These are phyloP conservation scores for Penicillium sp. DNA, from an alignment of 2,329 filamentous ascomycete species.

Conservation along the genomic window DNA sequence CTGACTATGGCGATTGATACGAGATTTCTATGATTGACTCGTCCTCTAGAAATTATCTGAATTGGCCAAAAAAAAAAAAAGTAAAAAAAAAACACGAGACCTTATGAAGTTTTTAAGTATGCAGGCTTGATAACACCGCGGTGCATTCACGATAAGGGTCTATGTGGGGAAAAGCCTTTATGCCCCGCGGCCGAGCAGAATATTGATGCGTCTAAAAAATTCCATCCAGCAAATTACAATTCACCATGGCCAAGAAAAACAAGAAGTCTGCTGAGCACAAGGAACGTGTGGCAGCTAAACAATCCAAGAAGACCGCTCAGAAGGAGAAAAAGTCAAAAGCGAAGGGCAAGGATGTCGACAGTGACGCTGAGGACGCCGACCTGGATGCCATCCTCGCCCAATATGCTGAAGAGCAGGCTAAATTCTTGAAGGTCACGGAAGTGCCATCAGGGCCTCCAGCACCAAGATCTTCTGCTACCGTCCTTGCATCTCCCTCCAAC, in stretches of 20 bases:
- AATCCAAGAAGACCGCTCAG: constrained; percentile 76
- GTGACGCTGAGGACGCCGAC: constrained; percentile 89
- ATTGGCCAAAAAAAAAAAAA: background rate
- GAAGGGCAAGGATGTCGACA: constrained; percentile 70
- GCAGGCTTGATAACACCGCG: background rate
- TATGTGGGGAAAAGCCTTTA: constrained; percentile 30
- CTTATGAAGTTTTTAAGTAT: background rate
- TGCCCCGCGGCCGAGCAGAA: constrained; percentile 25
- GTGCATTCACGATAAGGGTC: constrained; percentile 1
- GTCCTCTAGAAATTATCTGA: background rate
- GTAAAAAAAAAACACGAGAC: too few species aligned
- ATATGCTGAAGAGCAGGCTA: constrained; percentile 89
- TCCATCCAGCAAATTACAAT: constrained; percentile 10
- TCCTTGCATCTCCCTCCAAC: constrained; percentile 84
- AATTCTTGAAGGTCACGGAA: constrained; percentile 93
- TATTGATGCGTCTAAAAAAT: constrained; percentile 17
- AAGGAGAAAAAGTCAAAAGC: constrained; percentile 80
- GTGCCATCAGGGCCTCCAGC: constrained; percentile 71
- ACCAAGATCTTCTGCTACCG: constrained; percentile 75
- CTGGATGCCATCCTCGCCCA: constrained; percentile 91
- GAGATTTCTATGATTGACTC: background rate
- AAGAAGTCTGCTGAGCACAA: constrained; percentile 62
- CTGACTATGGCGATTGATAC: background rate
- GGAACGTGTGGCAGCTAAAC: constrained; percentile 67
- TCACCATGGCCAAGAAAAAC: constrained; percentile 57